These are phyloP conservation scores for Curvularia sp. DNA, from an alignment of 2,329 filamentous ascomycete species.

Conservation along the genomic window DNA sequence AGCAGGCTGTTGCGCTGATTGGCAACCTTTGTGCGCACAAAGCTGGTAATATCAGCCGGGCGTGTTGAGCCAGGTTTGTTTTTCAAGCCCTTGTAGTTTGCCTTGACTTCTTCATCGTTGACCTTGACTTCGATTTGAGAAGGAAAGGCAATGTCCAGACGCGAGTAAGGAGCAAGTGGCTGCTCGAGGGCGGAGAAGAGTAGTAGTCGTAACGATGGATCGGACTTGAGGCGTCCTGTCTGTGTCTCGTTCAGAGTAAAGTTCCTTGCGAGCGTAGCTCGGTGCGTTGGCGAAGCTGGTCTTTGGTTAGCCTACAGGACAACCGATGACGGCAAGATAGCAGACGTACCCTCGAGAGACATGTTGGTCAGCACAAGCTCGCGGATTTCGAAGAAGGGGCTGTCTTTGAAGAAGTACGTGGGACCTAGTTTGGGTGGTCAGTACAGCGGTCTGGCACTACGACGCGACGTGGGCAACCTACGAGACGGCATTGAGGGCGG, in stretches of 20 bases:
- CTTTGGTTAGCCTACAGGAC: constrained; percentile 12
- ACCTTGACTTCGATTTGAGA: constrained; percentile 91
- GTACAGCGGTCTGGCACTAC: constrained; percentile 6
- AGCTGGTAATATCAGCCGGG: constrained; percentile 86
- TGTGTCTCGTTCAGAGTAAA: constrained; percentile 63
- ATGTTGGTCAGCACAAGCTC: constrained; percentile 69
- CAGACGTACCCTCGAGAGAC: constrained; percentile 77
- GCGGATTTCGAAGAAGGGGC: constrained; percentile 82
- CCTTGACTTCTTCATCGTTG: constrained; percentile 85
- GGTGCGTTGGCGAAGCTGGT: constrained; percentile 65
- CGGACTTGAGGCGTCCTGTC: constrained; percentile 63
- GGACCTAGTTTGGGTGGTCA: constrained; percentile 40
- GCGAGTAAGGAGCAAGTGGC: constrained; percentile 37
- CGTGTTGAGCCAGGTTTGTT: constrained; percentile 95
- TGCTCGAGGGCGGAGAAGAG: constrained; percentile 78
- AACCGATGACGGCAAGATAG: constrained; percentile 20
- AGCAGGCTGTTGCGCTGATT: constrained; percentile 78
- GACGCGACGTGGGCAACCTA: constrained; percentile 23
- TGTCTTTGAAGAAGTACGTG: constrained; percentile 69
- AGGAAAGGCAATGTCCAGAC: constrained; percentile 81
- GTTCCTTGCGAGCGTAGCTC: constrained; percentile 65
- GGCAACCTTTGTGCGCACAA: constrained; percentile 70
- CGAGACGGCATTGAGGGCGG: constrained; percentile 25
- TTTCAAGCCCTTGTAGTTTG: constrained; percentile 93
- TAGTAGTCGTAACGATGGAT: constrained; percentile 74